These are phyloP conservation scores for Blakeslea trispora DNA, from an alignment of 371 early-diverging fungal genomes.

Conservation along the genomic window DNA sequence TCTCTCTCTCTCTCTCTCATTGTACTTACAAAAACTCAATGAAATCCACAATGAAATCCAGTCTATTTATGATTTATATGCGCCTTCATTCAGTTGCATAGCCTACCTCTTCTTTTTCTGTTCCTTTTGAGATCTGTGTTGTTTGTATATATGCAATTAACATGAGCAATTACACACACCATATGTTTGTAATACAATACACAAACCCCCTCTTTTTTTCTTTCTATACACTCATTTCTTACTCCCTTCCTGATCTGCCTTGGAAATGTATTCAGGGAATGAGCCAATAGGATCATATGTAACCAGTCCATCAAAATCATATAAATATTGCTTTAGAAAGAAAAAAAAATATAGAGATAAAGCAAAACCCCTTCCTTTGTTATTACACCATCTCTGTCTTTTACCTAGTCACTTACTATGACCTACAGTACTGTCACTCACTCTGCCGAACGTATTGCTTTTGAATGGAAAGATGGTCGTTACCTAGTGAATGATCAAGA, in stretches of 20 bases:
- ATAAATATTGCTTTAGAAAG: too few species aligned
- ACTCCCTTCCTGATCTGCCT: not conserved
- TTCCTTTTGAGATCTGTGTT: too few species aligned
- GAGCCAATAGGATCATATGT: not conserved
- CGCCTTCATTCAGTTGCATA: too few species aligned
- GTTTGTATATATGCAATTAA: too few species aligned
- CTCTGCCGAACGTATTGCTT: slow-evolving; percentile 4
- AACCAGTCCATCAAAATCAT: not conserved
- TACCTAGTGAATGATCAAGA: slow-evolving; percentile 30
- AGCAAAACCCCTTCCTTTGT: too few species aligned
- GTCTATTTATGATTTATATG: too few species aligned
- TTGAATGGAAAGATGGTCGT: slow-evolving; percentile 35
- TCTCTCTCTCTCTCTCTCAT: too few species aligned
- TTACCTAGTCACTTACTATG: not conserved
- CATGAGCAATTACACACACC: too few species aligned
- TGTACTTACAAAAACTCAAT: too few species aligned
- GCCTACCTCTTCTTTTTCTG: too few species aligned
- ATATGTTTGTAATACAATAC: not conserved
- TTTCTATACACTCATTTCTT: not conserved
- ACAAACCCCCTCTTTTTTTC: not conserved
- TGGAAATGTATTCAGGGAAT: not conserved
- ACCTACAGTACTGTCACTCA: slow-evolving; percentile 6
- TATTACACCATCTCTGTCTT: not conserved
- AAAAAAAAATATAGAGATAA: too few species aligned
- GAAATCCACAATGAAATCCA: too few species aligned